Base-by-base conservation (phyloP, 2,329 filamentous ascomycete species). In the Penicillium thymicola region DNA sequence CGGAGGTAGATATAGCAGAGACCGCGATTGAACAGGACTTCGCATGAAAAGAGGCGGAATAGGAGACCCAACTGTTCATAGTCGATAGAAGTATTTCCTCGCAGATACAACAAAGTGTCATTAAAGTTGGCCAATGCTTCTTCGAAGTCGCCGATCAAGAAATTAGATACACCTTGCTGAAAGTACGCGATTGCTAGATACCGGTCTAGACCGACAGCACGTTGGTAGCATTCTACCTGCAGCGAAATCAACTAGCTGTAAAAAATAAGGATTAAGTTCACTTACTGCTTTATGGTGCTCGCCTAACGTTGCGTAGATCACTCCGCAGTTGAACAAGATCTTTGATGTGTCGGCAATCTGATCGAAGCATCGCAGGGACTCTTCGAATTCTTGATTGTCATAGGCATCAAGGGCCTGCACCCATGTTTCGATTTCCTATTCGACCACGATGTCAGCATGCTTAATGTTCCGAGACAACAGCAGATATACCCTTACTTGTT, bases 101-200 rank as follows among this genome's bases (percentile, higher is more conserved):
- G 86, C 44, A 99, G 83, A 75, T 97, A 97, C 41, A 97, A 80
- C 40, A 99, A 81, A 0, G 94, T 97, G 71, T 99, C 94, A 79
- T 99, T 99, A 82, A 99, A 99, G 77, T 97, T 97, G 65, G 92
- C 92, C 59, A 97, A 81, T 18, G 94, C 94, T 75, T 97, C 94
- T 73, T 97, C 92, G 66, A 97, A 97, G 72, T 99, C 94, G 58
- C 93, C 93, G 54, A 97, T 85, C 48, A 99, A 81, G 75, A 99
- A 99, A 74, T 97, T 99, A 54, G 94, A 97, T 18, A 99, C 94
- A 42, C 94, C 94, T 76, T 97, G 91, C 71, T 99, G 94, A 75
- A 99, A 99, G 74, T 97, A 97, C 58, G 94, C 93, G 57, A 99
- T 92, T 55, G 94, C 94, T 44, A 99, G 88, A 72, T 97, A 99